Evolutionary conservation across 176 grass and related monocot species (phyloP), one percentile per base, ranked within the genome.

Genomic region (Leersia perrieri): DNA sequence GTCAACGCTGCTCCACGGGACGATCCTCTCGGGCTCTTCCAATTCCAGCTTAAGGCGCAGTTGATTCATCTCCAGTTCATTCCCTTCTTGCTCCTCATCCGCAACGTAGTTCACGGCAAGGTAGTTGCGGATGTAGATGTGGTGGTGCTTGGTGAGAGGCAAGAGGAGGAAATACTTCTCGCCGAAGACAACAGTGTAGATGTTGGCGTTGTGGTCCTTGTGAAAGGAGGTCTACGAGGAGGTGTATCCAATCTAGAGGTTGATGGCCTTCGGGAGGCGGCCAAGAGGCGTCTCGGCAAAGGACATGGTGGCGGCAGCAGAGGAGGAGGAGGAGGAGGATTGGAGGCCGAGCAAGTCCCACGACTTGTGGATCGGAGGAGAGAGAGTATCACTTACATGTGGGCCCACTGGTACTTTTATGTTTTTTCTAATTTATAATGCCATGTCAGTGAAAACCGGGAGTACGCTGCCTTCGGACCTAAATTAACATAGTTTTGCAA

Each of bases 121-220:
- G 75, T 98, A 91, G 26, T 86, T 58, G 47, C 88, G 86, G 63
- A 95, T 72, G 80, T 98, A 91, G 62, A 98, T 86, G 31, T 90
- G 92, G 81, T 98, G 95, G 78, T 91, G 86, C 81, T 98, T 90
- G 38, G 95, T 88, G 3, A 88, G 95, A 44, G 92, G 92, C 44
- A 98, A 69, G 3, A 98, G 82, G 33, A 98, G 81, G 76, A 98
- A 98, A 67, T 98, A 92, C 86, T 91, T 98, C 86, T 91, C 86
- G 28, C 92, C 95, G 39, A 88, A 95, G 64, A 98, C 62, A 5
- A 98, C 90, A 73, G 33, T 88, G 68, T 98, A 95, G 38, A 95
- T 80, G 88, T 98, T 98, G 84, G 95, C 92, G 81, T 98, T 95
- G 88, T 98, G 95, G 61, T 98, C 95, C 75, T 93, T 98, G 79